Percentiles rank a stretch among this genome's conserved stretches.
These are phyloP conservation scores for Musa acuminata DNA, from an alignment of 176 grass and related monocot genomes.

Conservation along the genomic window DNA sequence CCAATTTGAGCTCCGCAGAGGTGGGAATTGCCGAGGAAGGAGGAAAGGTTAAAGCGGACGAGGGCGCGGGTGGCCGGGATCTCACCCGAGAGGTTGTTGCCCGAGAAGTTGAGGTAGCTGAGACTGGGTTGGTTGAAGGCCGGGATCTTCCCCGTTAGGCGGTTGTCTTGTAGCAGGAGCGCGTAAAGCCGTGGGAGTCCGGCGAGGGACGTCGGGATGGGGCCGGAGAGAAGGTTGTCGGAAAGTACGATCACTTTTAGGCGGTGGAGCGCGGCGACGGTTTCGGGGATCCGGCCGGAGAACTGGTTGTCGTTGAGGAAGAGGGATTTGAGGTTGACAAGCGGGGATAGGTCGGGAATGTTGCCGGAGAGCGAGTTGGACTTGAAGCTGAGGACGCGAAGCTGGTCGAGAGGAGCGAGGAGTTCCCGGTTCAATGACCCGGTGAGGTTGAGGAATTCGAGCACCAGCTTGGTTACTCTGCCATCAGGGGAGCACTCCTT, in stretches of 20 bases:
- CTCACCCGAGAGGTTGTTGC: conserved; percentile 53
- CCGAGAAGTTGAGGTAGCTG: conserved; percentile 49
- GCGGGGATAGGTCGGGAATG: conserved; percentile 52
- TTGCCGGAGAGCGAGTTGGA: conserved; percentile 62
- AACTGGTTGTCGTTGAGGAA: conserved; percentile 73
- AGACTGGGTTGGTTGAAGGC: conserved; percentile 50
- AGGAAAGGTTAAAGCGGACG: conserved; percentile 52
- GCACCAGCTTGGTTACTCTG: conserved; percentile 80
- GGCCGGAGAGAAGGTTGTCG: conserved; percentile 45
- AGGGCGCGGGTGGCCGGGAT: conserved; percentile 46
- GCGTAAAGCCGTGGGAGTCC: conserved; percentile 41
- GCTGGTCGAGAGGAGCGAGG: conserved; percentile 52
- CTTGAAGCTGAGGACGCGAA: conserved; percentile 86
- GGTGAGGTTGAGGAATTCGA: conserved; percentile 74
- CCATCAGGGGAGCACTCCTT: conserved; percentile 34
- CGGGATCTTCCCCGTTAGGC: conserved; percentile 45
- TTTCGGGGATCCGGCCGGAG: conserved; percentile 44
- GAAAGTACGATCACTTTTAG: conserved; percentile 70
- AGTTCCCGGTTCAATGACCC: conserved; percentile 37
- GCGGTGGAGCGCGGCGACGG: conserved; percentile 54
- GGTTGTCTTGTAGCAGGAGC: conserved; percentile 52
- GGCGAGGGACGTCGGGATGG: conserved; percentile 48
- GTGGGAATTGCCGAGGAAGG: conserved; percentile 36
- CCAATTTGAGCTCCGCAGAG: conserved; percentile 57
- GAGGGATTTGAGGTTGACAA: conserved; percentile 73